phyloP scores from a whole-genome alignment of 2,329 filamentous ascomycete genomes.

The Fusarium setosum region DNA sequence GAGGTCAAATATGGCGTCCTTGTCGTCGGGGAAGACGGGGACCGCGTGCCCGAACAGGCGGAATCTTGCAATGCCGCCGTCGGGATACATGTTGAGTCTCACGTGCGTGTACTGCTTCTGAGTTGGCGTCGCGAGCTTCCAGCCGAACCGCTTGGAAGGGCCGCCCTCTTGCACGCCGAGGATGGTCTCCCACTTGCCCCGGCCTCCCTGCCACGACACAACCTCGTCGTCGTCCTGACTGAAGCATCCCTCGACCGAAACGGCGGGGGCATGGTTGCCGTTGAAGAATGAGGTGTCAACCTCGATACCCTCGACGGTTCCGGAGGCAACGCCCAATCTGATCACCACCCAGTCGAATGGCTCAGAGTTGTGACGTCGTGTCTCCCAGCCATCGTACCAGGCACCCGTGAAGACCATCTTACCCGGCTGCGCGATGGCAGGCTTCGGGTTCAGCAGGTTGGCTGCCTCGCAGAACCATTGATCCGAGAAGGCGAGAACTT shows the following conservation, averaged over 20 bases:
- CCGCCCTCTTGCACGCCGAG: conserved; percentile 78
- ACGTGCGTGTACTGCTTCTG: conserved; percentile 82
- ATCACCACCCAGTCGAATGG: conserved; percentile 76
- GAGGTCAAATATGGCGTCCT: conserved; percentile 76
- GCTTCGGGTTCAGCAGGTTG: conserved; percentile 72
- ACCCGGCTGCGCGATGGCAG: conserved; percentile 71
- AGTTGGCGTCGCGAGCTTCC: conserved; percentile 71
- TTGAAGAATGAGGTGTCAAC: conserved; percentile 86
- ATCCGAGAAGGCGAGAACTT: conserved; percentile 73
- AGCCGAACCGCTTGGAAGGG: conserved; percentile 78
- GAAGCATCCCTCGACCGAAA: conserved; percentile 83
- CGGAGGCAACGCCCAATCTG: conserved; percentile 75
- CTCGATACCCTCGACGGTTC: conserved; percentile 79
- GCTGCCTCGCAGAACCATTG: conserved; percentile 76
- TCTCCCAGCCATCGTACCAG: conserved; percentile 80
- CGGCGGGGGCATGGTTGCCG: conserved; percentile 83
- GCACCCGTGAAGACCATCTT: conserved; percentile 77
- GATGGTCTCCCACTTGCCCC: conserved; percentile 78
- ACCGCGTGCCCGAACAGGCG: conserved; percentile 81
- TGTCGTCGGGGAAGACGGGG: conserved; percentile 78
- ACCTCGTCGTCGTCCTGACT: conserved; percentile 72
- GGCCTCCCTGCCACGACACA: conserved; percentile 67
- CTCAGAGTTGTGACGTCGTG: conserved; percentile 71
- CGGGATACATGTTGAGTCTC: conserved; percentile 85
- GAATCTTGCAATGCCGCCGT: conserved; percentile 86